A percentile compares a stretch with the other conserved stretches of the same genome.
phyloP scores from a whole-genome alignment of 1,284 basidiomycete genomes.

The Cystobasidium slooffiae region DNA sequence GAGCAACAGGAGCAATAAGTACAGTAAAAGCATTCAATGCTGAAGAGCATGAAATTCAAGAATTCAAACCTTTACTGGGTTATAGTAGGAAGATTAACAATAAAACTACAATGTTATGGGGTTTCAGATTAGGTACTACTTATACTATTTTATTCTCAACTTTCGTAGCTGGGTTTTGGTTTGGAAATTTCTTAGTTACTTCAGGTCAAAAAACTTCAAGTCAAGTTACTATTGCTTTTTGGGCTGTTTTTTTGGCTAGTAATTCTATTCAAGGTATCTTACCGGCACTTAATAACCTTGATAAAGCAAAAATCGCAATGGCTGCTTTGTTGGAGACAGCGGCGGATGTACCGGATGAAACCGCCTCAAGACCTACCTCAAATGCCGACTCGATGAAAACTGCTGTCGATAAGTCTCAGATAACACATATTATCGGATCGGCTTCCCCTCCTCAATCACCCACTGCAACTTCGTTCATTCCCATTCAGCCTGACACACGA shows the following conservation, averaged over 20 bases:
- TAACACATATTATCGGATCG: conserved; percentile 24
- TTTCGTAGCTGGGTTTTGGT: conserved; percentile 98
- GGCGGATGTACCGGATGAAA: conserved; percentile 51
- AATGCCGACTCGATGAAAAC: conserved; percentile 16
- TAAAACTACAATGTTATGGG: conserved; percentile 71
- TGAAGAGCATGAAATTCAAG: conserved; percentile 65
- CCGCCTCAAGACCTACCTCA: conserved; percentile 20
- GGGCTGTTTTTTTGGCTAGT: conserved; percentile 89
- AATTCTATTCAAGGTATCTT: conserved; percentile 84
- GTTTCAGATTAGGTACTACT: conserved; percentile 67
- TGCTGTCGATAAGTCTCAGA: conserved; percentile 22
- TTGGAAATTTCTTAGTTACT: conserved; percentile 82
- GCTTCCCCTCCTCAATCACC: conserved; percentile 30
- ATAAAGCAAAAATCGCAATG: conserved; percentile 85
- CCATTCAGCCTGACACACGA: conserved; percentile 24
- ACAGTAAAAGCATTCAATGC: conserved; percentile 98
- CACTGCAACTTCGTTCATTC: conserved; percentile 9
- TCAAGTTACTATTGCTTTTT: conserved; percentile 92
- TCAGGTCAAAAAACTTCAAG: conserved; percentile 71
- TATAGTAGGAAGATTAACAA: conserved; percentile 64
- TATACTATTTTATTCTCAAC: conserved; percentile 85
- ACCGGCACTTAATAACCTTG: conserved; percentile 74
- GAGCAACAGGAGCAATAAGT: conserved; percentile 75
- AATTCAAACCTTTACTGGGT: conserved; percentile 61
- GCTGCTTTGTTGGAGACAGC: conserved; percentile 71